These are phyloP conservation scores for Amanita fuliginea DNA, from an alignment of 768 basidiomycete species.

Conservation along the genomic window DNA sequence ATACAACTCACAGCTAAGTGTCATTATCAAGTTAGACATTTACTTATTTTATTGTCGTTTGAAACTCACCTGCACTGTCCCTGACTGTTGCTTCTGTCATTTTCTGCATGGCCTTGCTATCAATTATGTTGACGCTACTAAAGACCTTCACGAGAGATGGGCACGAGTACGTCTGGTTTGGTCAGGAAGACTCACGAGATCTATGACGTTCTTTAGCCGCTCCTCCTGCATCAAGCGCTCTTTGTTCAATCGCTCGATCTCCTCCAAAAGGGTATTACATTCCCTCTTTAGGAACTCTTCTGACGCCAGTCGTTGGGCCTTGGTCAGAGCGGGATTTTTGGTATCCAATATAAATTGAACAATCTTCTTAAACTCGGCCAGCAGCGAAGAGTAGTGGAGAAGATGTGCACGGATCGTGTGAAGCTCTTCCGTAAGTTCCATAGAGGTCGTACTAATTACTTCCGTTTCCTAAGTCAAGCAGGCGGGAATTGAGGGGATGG, in stretches of 20 bases:
- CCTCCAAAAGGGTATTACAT: slow-evolving; percentile 32
- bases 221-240: slow-evolving; percentile 29
- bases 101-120: slow-evolving; percentile 30
- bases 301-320: slow-evolving; percentile 18
- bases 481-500: neutral
- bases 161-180: neutral
- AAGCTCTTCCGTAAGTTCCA: slow-evolving; percentile 37
- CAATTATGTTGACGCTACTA: slow-evolving; percentile 34
- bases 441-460: slow-evolving; percentile 30
- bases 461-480: slow-evolving; percentile 29
- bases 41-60: too few relatives aligned
- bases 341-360: slow-evolving; percentile 41
- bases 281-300: slow-evolving; percentile 29
- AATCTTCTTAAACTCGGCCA: slow-evolving; percentile 43
- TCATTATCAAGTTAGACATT: neutral
- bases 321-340: slow-evolving; percentile 38
- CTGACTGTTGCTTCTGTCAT: slow-evolving; percentile 28
- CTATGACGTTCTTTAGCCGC: slow-evolving; percentile 40
- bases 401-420: slow-evolving; percentile 52
- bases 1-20: slow-evolving; percentile 10
- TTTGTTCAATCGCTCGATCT: slow-evolving; percentile 37
- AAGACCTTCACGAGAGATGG: slow-evolving; percentile 24
- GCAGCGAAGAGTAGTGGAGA: slow-evolving; percentile 44
- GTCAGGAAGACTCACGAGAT: slow-evolving; percentile 20
- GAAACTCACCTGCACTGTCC: slow-evolving; percentile 18